Evolutionary conservation across 257 asterid genomes (phyloP).

Genomic region (Striga asiatica): DNA sequence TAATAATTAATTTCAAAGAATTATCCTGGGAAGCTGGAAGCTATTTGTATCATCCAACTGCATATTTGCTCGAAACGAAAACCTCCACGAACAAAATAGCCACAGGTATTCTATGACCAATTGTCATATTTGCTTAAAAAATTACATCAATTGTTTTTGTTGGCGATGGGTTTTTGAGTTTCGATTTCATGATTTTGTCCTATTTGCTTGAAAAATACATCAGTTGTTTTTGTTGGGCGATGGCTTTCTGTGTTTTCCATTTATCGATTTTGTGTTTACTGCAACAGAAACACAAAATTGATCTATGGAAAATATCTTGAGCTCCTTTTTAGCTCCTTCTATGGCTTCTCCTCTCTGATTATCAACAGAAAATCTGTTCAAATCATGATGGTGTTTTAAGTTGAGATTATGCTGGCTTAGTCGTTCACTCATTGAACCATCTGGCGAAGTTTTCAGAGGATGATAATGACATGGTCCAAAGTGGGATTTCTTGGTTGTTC

Average conservation of each 20-base stretch:
- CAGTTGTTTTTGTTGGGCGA: conserved; percentile 5
- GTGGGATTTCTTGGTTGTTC: conserved; percentile 8
- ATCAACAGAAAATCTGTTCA: not conserved
- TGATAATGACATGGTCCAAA: not conserved
- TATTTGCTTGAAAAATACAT: not conserved
- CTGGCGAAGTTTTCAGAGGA: not conserved
- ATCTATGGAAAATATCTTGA: too few relatives aligned
- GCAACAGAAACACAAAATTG: too few relatives aligned
- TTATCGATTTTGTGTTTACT: too few relatives aligned
- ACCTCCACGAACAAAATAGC: not conserved
- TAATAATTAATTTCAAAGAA: not conserved
- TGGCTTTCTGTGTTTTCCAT: too few relatives aligned
- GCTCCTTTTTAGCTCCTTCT: too few relatives aligned
- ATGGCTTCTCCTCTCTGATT: not conserved
- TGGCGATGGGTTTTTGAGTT: too few relatives aligned
- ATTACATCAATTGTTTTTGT: not conserved
- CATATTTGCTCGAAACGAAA: not conserved
- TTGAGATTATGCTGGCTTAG: not conserved
- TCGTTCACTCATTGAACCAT: not conserved
- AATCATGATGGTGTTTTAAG: not conserved
- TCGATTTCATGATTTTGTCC: conserved; percentile 4
- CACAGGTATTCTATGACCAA: conserved; percentile 11
- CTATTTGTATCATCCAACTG: not conserved
- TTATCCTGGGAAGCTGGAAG: not conserved
- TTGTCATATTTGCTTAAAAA: not conserved